Evolutionary conservation across 192 early-diverging fungal genomes (phyloP).

Genomic region (Linnemannia schmuckeri): DNA sequence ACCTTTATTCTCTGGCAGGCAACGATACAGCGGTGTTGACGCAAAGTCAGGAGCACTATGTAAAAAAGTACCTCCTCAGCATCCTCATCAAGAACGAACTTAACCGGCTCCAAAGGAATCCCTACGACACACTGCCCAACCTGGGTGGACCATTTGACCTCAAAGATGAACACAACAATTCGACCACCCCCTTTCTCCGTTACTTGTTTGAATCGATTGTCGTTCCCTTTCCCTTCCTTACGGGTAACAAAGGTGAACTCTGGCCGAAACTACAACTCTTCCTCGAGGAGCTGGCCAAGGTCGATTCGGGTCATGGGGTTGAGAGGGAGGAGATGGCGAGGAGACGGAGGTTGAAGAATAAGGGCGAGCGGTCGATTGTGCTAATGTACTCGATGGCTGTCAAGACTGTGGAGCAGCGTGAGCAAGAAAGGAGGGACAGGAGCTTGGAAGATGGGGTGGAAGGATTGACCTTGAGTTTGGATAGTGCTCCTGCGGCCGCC

Average conservation of each 20-base stretch:
- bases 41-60: conserved; percentile 63
- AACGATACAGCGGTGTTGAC: conserved; percentile 23
- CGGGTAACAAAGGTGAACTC: conserved; percentile 47
- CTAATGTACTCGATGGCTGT: conserved; percentile 45
- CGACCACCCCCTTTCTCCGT: conserved; percentile 58
- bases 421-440: conserved; percentile 22
- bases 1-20: not conserved
- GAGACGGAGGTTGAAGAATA: conserved; percentile 37
- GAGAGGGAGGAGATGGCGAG: conserved; percentile 45
- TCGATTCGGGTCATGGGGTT: conserved; percentile 48
- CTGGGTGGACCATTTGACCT: conserved; percentile 40
- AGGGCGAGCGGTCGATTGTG: conserved; percentile 35
- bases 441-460: conserved; percentile 10
- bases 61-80: conserved; percentile 66
- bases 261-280: conserved; percentile 66
- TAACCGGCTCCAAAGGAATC: conserved; percentile 39
- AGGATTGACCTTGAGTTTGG: not conserved
- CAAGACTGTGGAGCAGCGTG: conserved; percentile 49
- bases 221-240: conserved; percentile 65
- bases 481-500: not conserved
- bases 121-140: conserved; percentile 29
- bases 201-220: conserved; percentile 62
- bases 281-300: conserved; percentile 61
- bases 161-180: conserved; percentile 27
- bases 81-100: conserved; percentile 62